These are phyloP conservation scores for Kodamaea arcana DNA, from an alignment of 1,139 yeast genomes.

Conservation along the genomic window DNA sequence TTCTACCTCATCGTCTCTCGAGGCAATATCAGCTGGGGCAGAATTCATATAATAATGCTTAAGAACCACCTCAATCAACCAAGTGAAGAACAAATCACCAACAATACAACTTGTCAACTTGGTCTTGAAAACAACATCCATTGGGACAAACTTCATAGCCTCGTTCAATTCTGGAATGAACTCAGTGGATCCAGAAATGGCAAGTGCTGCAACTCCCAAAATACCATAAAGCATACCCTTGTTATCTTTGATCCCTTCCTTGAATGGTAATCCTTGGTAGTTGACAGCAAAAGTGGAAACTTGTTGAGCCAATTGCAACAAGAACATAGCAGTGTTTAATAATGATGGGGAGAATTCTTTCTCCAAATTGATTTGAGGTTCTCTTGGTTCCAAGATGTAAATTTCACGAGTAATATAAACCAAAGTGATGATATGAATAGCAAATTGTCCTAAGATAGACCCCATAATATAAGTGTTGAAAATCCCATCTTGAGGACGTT, in stretches of 20 bases:
- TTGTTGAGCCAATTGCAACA: slow-evolving; percentile 92
- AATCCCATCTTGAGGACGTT: slow-evolving; percentile 97
- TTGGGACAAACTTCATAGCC: slow-evolving; percentile 86
- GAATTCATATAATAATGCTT: slow-evolving; percentile 87
- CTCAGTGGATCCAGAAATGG: slow-evolving; percentile 90
- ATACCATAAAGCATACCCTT: slow-evolving; percentile 97
- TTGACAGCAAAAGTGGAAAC: slow-evolving; percentile 97
- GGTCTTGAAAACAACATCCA: slow-evolving; percentile 68
- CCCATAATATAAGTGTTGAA: slow-evolving; percentile 96
- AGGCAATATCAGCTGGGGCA: slow-evolving; percentile 87
- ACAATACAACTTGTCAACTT: slow-evolving; percentile 72
- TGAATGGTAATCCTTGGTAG: slow-evolving; percentile 95
- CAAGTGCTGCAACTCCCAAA: slow-evolving; percentile 84
- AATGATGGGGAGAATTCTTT: slow-evolving; percentile 85
- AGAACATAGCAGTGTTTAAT: slow-evolving; percentile 92
- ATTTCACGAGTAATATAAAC: slow-evolving; percentile 80
- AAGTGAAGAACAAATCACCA: slow-evolving; percentile 72
- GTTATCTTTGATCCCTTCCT: slow-evolving; percentile 85
- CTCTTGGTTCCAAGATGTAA: slow-evolving; percentile 86
- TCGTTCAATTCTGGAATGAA: slow-evolving; percentile 92
- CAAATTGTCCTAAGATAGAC: slow-evolving; percentile 93
- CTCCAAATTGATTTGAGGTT: slow-evolving; percentile 82
- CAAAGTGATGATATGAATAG: slow-evolving; percentile 80
- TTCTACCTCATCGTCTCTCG: slow-evolving; percentile 31
- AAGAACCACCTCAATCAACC: slow-evolving; percentile 74